Base-by-base conservation (phyloP, 768 basidiomycete genomes). In the Lactarius tabidus region DNA sequence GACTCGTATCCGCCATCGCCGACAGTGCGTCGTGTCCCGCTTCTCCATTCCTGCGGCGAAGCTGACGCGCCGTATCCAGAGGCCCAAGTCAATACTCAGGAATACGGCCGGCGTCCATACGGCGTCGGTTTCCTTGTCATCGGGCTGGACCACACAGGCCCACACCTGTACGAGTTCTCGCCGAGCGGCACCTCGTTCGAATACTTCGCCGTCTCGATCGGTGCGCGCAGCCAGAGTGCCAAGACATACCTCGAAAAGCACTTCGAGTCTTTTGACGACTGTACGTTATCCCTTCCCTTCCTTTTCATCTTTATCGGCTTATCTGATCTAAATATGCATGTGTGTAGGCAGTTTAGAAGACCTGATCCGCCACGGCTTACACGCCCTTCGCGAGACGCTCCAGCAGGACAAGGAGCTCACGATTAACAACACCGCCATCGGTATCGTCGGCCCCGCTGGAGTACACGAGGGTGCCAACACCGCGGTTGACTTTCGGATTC, bases 71-170 rank as follows among this genome's bases (percentile, higher is more conserved):
- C 33, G 33, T 8, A 33, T 33, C n/a, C 33, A 33, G 33, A 33
- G 33, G 33, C 33, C 33, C 97, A 99, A 76, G 90, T 94, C 38
- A 99, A 99, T 77, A 99, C 97, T 1, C 97, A 98, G 28, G 28
- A n/a, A n/a, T 1, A 35, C 35, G 31, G 28, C 7, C 74, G 96
- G 95, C 95, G 85, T 96, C 97, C 74, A 96, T 99, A 99, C 71
- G 97, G 97, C 75, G 97, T 99, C 12, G 97, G 97, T 6, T 96
- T 98, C 82, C 89, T 99, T 55, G 96, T 99, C 68, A 90, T 97
- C 68, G 97, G 97, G 12, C 85, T 90, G 72, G 97, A 99, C 77
- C 89, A 95, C 72, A 86, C 89, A 20, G 97, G 97, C 3, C 95
- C 97, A 6, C 97, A 98, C 77, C 85, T 98, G 43, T 98, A 93